Evolutionary conservation across 2,329 filamentous ascomycete genomes (phyloP), one percentile per base, ranked within the genome.

Genomic region (Fusarium sp.): DNA sequence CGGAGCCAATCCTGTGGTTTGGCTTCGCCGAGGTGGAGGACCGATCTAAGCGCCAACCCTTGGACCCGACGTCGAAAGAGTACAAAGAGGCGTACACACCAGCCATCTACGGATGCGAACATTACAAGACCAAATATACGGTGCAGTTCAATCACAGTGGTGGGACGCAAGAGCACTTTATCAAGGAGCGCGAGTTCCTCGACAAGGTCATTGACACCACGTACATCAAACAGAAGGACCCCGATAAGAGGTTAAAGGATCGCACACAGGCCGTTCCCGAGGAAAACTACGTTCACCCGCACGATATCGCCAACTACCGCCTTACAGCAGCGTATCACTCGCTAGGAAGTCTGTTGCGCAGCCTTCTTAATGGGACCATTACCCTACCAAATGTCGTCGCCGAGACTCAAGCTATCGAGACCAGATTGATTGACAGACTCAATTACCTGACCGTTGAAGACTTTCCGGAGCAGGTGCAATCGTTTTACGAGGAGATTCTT

Each of bases 401-500:
- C 7, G 63, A 74, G n/a, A 74, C 65, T 9, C 27, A 63, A 16
- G 60, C 66, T 6, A 61, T 73, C 2, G 62, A 66, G 27, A 74
- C 73, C 15, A 68, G 72, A 8, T 65, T 75, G 18, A 58, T 73
- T 28, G 66, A 72, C 2, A 58, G 56, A n/a, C 73, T 62, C 16
- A 74, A 75, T 34, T 74, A 73, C 36, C 28, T 75, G 0, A 65
- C 73, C 5, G 47, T 72, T 5, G 16, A 51, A 4, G 44, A 75
- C 34, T 75, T 75, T 6, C 39, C 46, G 6, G 43, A 56, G 0
- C 66, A 74, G 50, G 8, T 75, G 2, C 72, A 74, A 18, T 57
- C 61, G n/a, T 71, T 75, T 7, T 74, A 75, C 7, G 73, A 75
- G n/a, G 73, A 75, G 8, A 74, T 75, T 11, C 16, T 75, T 1